Conservation (phyloP, 805 yeast species). For the Lipomyces starkeyi region DNA sequence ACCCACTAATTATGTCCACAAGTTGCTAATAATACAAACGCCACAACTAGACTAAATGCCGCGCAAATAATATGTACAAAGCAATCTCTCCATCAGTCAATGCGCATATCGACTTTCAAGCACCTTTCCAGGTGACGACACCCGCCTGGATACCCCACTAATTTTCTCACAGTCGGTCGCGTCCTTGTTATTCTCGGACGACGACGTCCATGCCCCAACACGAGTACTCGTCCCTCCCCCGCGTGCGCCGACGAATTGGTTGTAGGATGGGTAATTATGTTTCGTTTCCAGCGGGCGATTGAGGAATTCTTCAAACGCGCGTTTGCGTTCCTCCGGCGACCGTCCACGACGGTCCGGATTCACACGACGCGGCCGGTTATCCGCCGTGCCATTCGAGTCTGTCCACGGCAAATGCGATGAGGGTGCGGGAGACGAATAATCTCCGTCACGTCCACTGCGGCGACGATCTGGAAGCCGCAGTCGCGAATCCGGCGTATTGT, state of each 20-base stretch:
- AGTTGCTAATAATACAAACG: background rate
- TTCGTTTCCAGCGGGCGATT: background rate
- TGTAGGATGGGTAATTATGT: background rate
- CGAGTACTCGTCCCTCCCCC: background rate
- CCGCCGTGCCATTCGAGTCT: background rate
- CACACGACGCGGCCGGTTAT: background rate
- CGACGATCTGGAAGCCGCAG: background rate
- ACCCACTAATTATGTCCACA: background rate
- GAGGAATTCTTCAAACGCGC: background rate
- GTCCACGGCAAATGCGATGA: background rate
- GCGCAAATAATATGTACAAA: background rate
- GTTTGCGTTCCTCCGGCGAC: background rate
- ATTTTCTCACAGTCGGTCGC: background rate
- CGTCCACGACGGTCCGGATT: background rate
- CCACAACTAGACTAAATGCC: background rate
- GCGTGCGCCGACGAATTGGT: background rate
- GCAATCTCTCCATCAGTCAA: background rate
- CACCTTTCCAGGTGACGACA: background rate
- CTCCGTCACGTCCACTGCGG: background rate
- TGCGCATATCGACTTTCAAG: background rate
- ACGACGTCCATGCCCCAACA: background rate
- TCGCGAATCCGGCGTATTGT: too few species aligned
- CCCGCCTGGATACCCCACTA: background rate
- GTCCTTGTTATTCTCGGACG: constrained; percentile 1
- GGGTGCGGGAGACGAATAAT: background rate